Conservation (phyloP, 495 filamentous ascomycete genomes). For the Echria macrotheca region DNA sequence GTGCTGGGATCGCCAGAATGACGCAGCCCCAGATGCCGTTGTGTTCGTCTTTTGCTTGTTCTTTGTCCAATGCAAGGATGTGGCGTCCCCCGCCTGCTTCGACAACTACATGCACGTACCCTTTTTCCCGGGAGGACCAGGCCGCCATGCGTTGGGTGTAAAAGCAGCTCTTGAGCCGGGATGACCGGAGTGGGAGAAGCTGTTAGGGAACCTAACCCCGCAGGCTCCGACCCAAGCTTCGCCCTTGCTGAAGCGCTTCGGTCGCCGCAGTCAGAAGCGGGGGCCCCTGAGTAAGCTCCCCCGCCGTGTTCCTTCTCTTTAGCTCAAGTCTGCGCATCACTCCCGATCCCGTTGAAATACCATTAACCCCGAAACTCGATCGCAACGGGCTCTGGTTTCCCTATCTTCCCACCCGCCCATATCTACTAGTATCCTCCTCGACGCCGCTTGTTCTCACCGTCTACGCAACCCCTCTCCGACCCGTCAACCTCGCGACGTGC, state of each 20-base stretch:
- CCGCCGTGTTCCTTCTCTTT: slow-evolving; percentile 20
- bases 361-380: slow-evolving; percentile 31
- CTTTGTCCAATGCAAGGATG: neutral
- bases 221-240: slow-evolving; percentile 9
- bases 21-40: too few species aligned
- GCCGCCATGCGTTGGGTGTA: neutral
- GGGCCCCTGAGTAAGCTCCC: slow-evolving; percentile 38
- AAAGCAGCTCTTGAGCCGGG: neutral
- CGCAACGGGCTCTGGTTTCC: slow-evolving; percentile 19
- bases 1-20: too few species aligned
- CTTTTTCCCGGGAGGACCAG: slow-evolving; percentile 4
- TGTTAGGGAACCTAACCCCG: slow-evolving; percentile 10
- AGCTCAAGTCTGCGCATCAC: slow-evolving; percentile 29
- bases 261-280: slow-evolving; percentile 13
- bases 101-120: too few species aligned
- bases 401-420: slow-evolving; percentile 20
- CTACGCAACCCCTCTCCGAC: too few species aligned
- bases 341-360: slow-evolving; percentile 27
- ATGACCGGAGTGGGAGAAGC: slow-evolving; percentile 6
- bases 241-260: slow-evolving; percentile 14
- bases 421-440: too few species aligned
- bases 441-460: too few species aligned
- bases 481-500: too few species aligned
- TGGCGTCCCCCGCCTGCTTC: neutral
- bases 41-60: too few species aligned